phyloP scores from a whole-genome alignment of 805 yeast genomes.

The Clavispora santaluciae region DNA sequence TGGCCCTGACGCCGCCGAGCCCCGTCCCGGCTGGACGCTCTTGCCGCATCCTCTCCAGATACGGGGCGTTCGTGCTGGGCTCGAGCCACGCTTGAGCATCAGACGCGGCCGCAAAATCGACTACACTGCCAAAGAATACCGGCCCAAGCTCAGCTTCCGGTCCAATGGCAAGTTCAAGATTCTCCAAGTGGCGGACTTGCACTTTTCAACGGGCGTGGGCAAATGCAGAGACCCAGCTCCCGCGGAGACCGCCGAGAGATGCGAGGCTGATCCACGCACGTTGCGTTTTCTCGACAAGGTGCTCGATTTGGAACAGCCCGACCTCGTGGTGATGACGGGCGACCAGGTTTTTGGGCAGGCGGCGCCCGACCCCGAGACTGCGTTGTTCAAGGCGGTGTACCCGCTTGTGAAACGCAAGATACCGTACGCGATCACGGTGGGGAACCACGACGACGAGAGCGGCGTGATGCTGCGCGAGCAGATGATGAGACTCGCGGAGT shows the following conservation, averaged over 20 bases:
- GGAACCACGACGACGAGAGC: constrained; percentile 95
- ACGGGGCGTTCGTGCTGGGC: constrained; percentile 16
- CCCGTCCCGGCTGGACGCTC: constrained; percentile 63
- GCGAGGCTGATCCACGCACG: constrained; percentile 79
- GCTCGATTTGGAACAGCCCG: constrained; percentile 74
- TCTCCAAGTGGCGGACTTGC: constrained; percentile 87
- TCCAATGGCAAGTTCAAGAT: constrained; percentile 61
- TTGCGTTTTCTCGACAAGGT: constrained; percentile 54
- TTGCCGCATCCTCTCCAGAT: constrained; percentile 25
- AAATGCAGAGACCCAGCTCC: constrained; percentile 73
- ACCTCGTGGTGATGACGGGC: constrained; percentile 82
- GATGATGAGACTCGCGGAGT: constrained; percentile 50
- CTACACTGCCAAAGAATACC: constrained; percentile 21
- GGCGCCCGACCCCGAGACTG: constrained; percentile 76
- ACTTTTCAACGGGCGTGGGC: constrained; percentile 82
- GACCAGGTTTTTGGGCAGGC: constrained; percentile 84
- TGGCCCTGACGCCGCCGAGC: constrained; percentile 71
- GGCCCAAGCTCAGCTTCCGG: constrained; percentile 32
- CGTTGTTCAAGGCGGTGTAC: constrained; percentile 68
- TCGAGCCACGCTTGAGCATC: constrained; percentile 25
- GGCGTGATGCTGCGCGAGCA: constrained; percentile 49
- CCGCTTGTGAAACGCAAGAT: constrained; percentile 65
- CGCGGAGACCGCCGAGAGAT: constrained; percentile 39
- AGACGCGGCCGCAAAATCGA: constrained; percentile 32
- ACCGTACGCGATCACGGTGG: constrained; percentile 83